A percentile compares a stretch with the other conserved stretches of the same genome.
Evolutionary conservation across 139 green algal species (phyloP).

Genomic region (Chlorella sp.): DNA sequence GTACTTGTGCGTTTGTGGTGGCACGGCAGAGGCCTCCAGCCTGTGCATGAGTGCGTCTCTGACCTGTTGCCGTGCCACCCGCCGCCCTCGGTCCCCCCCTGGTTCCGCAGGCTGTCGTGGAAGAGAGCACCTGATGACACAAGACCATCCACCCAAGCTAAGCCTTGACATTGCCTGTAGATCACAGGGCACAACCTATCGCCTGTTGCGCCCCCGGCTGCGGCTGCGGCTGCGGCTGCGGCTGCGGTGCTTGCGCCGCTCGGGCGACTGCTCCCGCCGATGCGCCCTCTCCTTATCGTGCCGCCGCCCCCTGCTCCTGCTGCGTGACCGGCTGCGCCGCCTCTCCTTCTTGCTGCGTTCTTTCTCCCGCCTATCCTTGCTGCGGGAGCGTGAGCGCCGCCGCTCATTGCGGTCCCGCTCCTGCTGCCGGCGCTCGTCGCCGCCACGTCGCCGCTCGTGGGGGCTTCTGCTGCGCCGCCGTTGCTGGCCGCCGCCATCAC

Average conservation of each 20-base stretch:
- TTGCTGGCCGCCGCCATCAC: neutral
- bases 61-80: no score
- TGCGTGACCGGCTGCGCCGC: slow-evolving; percentile 1
- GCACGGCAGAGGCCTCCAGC: no score
- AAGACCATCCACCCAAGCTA: no score
- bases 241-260: neutral
- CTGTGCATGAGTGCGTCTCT: no score
- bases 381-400: neutral
- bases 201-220: neutral
- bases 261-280: neutral
- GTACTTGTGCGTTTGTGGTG: no score
- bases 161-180: no score
- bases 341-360: neutral
- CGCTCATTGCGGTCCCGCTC: neutral
- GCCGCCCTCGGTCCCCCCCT: no score
- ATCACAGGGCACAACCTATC: neutral
- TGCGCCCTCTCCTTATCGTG: neutral
- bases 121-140: no score
- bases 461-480: slow-evolving; percentile 20
- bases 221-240: neutral
- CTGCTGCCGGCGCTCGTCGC: neutral
- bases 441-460: neutral
- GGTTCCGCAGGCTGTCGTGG: no score
- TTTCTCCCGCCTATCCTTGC: neutral
- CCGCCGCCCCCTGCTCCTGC: slow-evolving; percentile 3